Conservation (phyloP, 768 basidiomycete genomes). For the Pleurotus platypus region DNA sequence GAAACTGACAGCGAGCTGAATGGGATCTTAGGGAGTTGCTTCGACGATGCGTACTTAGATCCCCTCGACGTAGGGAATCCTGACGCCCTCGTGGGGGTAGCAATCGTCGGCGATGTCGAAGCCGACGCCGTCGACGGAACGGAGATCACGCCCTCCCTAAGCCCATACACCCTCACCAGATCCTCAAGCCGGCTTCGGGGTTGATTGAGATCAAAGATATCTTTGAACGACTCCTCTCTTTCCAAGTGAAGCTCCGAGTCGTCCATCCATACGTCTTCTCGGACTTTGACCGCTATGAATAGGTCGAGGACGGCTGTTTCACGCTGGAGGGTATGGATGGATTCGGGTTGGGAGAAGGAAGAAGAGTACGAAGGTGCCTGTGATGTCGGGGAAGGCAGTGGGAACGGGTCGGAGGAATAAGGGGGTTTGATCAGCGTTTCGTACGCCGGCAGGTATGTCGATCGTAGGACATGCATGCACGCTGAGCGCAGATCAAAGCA, state of each 20-base stretch:
- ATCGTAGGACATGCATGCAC: slow-evolving; percentile 79
- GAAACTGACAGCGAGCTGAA: slow-evolving; percentile 36
- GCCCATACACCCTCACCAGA: slow-evolving; percentile 47
- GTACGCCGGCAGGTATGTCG: slow-evolving; percentile 70
- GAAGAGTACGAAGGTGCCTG: slow-evolving; percentile 17
- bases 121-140: slow-evolving; percentile 14
- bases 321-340: slow-evolving; percentile 52
- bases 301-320: slow-evolving; percentile 74
- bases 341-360: slow-evolving; percentile 15
- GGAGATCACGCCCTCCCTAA: slow-evolving; percentile 36
- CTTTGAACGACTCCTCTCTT: slow-evolving; percentile 71
- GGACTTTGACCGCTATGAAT: slow-evolving; percentile 77
- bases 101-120: slow-evolving; percentile 1
- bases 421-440: slow-evolving; percentile 56
- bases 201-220: slow-evolving; percentile 75
- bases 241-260: slow-evolving; percentile 73
- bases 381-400: slow-evolving; percentile 28
- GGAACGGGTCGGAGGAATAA: slow-evolving; percentile 80
- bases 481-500: slow-evolving; percentile 31
- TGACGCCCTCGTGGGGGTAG: neutral
- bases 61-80: neutral
- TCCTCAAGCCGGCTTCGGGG: slow-evolving; percentile 77
- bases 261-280: slow-evolving; percentile 75
- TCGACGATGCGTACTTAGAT: neutral
- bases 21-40: slow-evolving; percentile 24